Conservation (phyloP, 2,329 filamentous ascomycete species). For the Albifimbria verrucaria region DNA sequence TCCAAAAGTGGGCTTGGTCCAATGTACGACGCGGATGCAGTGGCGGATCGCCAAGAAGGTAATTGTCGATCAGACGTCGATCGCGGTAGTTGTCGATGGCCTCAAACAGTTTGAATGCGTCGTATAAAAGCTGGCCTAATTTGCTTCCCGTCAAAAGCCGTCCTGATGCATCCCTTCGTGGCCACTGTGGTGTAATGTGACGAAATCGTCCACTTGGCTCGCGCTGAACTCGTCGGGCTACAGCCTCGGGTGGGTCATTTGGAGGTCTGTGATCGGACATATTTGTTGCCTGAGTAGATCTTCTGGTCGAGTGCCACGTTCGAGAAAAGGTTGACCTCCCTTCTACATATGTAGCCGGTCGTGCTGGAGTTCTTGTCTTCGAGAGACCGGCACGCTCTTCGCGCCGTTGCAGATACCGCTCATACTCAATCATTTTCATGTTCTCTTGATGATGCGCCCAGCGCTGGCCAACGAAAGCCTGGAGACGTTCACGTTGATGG, state of each 20-base stretch:
- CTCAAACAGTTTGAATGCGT: slow-evolving; percentile 2
- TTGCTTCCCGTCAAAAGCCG: neutral
- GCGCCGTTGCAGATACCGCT: neutral
- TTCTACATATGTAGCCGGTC: neutral
- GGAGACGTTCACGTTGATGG: neutral
- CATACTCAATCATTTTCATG: neutral
- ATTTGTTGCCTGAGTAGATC: neutral
- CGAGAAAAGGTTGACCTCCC: neutral
- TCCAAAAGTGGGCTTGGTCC: slow-evolving; percentile 4
- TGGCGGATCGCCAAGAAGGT: slow-evolving; percentile 1
- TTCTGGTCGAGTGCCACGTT: neutral
- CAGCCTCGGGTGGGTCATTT: neutral
- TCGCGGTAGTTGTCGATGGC: slow-evolving; percentile 4
- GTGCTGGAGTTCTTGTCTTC: neutral
- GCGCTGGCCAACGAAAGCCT: neutral
- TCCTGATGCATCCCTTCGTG: neutral
- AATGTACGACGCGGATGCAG: slow-evolving; percentile 2
- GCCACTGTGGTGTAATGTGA: neutral
- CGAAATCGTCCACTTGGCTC: neutral
- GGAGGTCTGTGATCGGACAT: neutral
- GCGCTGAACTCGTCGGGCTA: neutral
- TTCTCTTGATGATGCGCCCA: neutral
- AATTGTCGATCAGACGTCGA: slow-evolving; percentile 3
- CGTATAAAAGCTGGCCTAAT: slow-evolving; percentile 1
- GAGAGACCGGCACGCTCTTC: neutral